phyloP scores from a whole-genome alignment of 352 stramenopile genomes.

The Pythium plurisporium region DNA sequence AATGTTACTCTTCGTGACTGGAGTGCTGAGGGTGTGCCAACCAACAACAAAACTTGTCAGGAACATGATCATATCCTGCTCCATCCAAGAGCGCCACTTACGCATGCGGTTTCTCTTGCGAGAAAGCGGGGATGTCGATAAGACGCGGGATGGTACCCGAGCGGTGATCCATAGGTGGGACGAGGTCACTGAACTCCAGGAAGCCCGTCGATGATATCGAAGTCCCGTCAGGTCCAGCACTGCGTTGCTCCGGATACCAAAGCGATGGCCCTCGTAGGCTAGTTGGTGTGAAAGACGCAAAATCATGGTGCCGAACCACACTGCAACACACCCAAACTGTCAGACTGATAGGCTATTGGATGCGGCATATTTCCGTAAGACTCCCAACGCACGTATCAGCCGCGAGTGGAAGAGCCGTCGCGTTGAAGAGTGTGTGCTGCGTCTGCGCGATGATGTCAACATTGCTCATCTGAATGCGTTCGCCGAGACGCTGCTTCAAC shows the following conservation, averaged over 20 bases:
- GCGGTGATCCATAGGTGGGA: too few species aligned
- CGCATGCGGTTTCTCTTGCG: neutral
- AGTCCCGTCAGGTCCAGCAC: neutral
- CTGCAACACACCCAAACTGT: neutral
- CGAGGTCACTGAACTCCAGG: too few species aligned
- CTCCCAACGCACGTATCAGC: slow-evolving; percentile 32
- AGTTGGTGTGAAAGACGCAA: slow-evolving; percentile 1
- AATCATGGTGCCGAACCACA: slow-evolving; percentile 8
- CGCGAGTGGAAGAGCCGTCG: slow-evolving; percentile 30
- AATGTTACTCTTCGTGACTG: too few species aligned
- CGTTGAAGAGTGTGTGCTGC: slow-evolving; percentile 23
- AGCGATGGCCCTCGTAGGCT: slow-evolving; percentile 4
- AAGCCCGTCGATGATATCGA: too few species aligned
- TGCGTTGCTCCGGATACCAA: slow-evolving; percentile 18
- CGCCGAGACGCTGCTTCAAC: slow-evolving; percentile 30
- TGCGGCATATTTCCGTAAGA: too few species aligned
- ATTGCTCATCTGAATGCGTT: slow-evolving; percentile 52
- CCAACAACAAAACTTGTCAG: too few species aligned
- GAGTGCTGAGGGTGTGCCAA: too few species aligned
- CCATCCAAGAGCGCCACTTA: too few species aligned
- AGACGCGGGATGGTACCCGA: slow-evolving; percentile 14
- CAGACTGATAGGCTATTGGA: neutral
- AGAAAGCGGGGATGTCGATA: slow-evolving; percentile 1
- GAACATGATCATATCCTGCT: too few species aligned
- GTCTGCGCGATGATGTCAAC: slow-evolving; percentile 36